Percentiles rank a stretch among this genome's conserved stretches.
Evolutionary conservation across 306 rosid genomes (phyloP).

Genomic region (Vigna radiata): DNA sequence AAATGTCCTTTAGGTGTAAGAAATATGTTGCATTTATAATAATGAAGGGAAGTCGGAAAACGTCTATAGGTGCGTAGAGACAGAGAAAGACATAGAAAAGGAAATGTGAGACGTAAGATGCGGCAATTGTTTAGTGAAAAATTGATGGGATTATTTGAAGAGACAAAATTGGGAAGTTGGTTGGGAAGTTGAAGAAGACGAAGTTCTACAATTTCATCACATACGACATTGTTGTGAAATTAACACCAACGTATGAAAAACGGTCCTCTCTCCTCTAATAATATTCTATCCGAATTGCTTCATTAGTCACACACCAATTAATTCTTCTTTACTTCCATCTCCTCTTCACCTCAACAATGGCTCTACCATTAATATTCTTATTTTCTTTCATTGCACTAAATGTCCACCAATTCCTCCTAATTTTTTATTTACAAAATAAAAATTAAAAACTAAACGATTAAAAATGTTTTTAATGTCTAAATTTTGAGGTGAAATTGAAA

Average conservation of each 20-base stretch:
- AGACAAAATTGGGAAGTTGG: conserved; percentile 14
- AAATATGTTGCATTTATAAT: too few relatives aligned
- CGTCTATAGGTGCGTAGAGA: neutral
- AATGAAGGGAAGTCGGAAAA: neutral
- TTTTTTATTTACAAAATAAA: too few relatives aligned
- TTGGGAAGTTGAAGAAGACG: neutral
- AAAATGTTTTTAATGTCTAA: too few relatives aligned
- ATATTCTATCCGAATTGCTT: neutral
- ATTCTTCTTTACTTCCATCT: neutral
- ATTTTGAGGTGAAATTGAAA: too few relatives aligned
- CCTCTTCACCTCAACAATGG: neutral
- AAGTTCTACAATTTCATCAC: neutral
- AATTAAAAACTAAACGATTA: too few relatives aligned
- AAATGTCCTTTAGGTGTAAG: too few relatives aligned
- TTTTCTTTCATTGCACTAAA: neutral
- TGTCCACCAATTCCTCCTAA: neutral
- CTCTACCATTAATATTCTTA: conserved; percentile 1
- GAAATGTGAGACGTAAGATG: conserved; percentile 5
- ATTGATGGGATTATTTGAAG: neutral
- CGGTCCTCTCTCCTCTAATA: neutral
- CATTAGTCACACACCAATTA: neutral
- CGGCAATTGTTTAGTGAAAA: conserved; percentile 6
- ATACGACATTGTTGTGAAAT: neutral
- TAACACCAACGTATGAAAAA: neutral
- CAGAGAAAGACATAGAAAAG: conserved; percentile 14